Conservation (phyloP, 768 basidiomycete genomes). For the Coprinopsis sp. region DNA sequence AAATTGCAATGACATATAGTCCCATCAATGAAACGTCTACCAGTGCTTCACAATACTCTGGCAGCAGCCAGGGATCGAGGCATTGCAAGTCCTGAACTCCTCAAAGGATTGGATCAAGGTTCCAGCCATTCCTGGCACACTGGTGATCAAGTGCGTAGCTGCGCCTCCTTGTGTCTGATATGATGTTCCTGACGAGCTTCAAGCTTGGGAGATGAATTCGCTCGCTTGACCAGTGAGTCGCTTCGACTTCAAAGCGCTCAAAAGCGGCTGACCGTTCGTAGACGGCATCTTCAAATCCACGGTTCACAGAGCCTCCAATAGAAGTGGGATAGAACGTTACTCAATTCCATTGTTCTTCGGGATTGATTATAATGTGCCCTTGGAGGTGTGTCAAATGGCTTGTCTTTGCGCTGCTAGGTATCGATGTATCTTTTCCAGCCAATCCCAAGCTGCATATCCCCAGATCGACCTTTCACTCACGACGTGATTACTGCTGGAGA, state of each 20-base stretch:
- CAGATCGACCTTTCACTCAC: conserved; percentile 50
- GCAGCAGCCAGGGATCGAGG: conserved; percentile 70
- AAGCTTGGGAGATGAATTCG: conserved; percentile 82
- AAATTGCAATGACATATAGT: not conserved
- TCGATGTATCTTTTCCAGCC: conserved; percentile 31
- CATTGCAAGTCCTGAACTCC: conserved; percentile 78
- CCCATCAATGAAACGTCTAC: not conserved
- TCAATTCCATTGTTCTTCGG: conserved; percentile 92
- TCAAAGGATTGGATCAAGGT: conserved; percentile 80
- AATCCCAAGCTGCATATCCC: conserved; percentile 46
- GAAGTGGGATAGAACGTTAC: conserved; percentile 64
- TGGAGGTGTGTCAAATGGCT: conserved; percentile 50
- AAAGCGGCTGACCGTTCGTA: conserved; percentile 22
- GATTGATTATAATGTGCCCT: conserved; percentile 75
- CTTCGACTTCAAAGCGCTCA: not conserved
- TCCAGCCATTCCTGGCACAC: conserved; percentile 69
- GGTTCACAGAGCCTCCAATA: conserved; percentile 80
- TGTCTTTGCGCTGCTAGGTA: not conserved
- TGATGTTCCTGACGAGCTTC: not conserved
- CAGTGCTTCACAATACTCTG: conserved; percentile 87
- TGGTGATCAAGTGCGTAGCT: conserved; percentile 74
- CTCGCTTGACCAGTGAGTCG: conserved; percentile 79
- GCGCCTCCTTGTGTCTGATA: not conserved
- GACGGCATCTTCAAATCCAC: conserved; percentile 91
- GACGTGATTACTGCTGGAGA: conserved; percentile 75